Percentiles rank a stretch among this genome's conserved stretches.
Evolutionary conservation across 345 rosid genomes (phyloP).

Genomic region (Eucalyptus grandis): DNA sequence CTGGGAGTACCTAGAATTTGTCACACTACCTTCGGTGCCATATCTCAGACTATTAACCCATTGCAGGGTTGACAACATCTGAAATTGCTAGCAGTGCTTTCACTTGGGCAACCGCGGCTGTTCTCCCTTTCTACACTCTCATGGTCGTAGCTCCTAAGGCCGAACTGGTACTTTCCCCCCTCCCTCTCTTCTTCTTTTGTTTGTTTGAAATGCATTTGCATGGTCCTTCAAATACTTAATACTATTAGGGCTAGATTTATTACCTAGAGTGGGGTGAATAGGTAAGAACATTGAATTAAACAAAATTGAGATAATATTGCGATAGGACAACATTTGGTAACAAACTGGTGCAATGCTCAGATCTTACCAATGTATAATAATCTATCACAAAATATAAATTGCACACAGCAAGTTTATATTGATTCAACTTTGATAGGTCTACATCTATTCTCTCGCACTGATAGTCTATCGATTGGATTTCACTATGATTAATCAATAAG

Average conservation of each 20-base stretch:
- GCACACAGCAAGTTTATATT: too few relatives aligned
- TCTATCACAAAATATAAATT: too few relatives aligned
- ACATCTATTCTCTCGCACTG: accelerated
- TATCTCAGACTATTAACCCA: not conserved
- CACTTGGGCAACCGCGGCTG: constrained; percentile 65
- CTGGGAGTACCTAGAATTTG: not conserved
- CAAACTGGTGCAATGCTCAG: too few relatives aligned
- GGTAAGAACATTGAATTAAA: too few relatives aligned
- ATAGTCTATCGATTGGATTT: accelerated
- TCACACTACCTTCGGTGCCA: not conserved
- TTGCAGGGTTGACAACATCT: constrained; percentile 53
- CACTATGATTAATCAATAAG: too few relatives aligned
- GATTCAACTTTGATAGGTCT: too few relatives aligned
- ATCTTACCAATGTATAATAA: too few relatives aligned
- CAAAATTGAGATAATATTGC: too few relatives aligned
- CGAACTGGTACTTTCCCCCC: constrained; percentile 23
- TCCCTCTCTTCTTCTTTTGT: not conserved
- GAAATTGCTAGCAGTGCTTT: constrained; percentile 61
- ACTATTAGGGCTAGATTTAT: not conserved
- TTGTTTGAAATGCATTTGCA: not conserved
- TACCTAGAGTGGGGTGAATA: too few relatives aligned
- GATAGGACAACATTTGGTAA: too few relatives aligned
- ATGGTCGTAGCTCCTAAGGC: constrained; percentile 94
- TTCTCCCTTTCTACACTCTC: constrained; percentile 84
- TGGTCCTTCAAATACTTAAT: not conserved